These are phyloP conservation scores for Pyrenophora seminiperda DNA, from an alignment of 2,329 filamentous ascomycete species.

Conservation along the genomic window DNA sequence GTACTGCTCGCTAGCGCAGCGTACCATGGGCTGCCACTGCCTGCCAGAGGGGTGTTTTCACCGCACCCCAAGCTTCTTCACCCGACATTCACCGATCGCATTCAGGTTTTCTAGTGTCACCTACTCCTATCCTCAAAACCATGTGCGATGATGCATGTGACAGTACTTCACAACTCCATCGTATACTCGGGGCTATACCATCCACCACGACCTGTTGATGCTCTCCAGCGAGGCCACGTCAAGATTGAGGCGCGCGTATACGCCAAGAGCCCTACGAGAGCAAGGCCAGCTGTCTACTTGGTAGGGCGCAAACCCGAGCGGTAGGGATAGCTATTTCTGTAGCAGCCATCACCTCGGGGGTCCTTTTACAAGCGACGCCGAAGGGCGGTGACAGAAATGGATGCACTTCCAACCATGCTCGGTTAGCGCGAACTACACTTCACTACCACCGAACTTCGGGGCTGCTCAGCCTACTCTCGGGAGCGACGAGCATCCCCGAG, in stretches of 20 bases:
- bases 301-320: not conserved
- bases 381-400: constrained; percentile 34
- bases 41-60: not conserved
- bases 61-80: constrained; percentile 1
- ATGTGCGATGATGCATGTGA: constrained; percentile 6
- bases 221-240: not conserved
- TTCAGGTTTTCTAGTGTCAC: not conserved
- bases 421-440: constrained; percentile 19
- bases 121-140: not conserved
- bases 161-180: not conserved
- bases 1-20: not conserved
- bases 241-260: not conserved
- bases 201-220: not conserved
- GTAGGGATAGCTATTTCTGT: constrained; percentile 8
- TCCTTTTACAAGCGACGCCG: constrained; percentile 13
- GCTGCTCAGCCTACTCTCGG: constrained; percentile 1
- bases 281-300: not conserved
- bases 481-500: constrained; percentile 2
- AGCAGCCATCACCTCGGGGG: constrained; percentile 4
- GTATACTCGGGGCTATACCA: not conserved
- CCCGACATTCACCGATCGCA: constrained; percentile 9
- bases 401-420: constrained; percentile 11
- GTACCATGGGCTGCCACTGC: constrained; percentile 13
- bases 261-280: not conserved
- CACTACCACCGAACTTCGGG: constrained; percentile 29